Conservation (phyloP, 2,329 filamentous ascomycete species). For the Colletotrichum nymphaeae region DNA sequence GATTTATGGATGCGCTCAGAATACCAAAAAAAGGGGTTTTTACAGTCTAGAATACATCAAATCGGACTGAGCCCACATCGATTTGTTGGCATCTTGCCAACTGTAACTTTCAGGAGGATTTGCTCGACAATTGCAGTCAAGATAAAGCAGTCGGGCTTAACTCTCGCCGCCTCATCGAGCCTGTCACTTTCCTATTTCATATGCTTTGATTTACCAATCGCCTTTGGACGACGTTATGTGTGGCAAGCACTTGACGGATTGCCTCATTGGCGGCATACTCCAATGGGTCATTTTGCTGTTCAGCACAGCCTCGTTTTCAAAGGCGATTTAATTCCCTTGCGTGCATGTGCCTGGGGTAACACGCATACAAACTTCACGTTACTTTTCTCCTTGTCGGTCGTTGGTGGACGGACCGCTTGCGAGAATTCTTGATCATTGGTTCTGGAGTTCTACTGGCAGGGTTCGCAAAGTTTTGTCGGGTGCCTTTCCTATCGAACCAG, state of each 20-base stretch:
- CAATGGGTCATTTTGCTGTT: background rate
- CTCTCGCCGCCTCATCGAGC: background rate
- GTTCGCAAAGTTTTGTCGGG: constrained; percentile 26
- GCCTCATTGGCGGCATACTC: background rate
- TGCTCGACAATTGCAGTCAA: background rate
- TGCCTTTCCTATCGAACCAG: constrained; percentile 24
- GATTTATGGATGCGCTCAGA: constrained; percentile 9
- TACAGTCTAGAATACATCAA: background rate
- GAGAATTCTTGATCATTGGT: constrained; percentile 21
- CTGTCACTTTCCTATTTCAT: constrained; percentile 15
- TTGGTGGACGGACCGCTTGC: constrained; percentile 8
- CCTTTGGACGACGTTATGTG: background rate
- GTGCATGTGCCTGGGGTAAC: constrained; percentile 24
- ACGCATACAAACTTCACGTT: constrained; percentile 13
- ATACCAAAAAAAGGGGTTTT: constrained; percentile 11
- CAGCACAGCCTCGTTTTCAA: constrained; percentile 11
- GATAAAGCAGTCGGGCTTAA: background rate
- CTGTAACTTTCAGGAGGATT: background rate
- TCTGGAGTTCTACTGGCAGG: constrained; percentile 27
- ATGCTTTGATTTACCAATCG: background rate
- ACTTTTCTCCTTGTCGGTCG: constrained; percentile 1
- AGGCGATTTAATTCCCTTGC: constrained; percentile 24
- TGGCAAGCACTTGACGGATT: background rate
- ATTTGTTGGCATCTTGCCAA: background rate
- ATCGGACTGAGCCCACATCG: background rate